Base-by-base conservation (phyloP, 2,329 filamentous ascomycete species). In the Capronia epimyces region DNA sequence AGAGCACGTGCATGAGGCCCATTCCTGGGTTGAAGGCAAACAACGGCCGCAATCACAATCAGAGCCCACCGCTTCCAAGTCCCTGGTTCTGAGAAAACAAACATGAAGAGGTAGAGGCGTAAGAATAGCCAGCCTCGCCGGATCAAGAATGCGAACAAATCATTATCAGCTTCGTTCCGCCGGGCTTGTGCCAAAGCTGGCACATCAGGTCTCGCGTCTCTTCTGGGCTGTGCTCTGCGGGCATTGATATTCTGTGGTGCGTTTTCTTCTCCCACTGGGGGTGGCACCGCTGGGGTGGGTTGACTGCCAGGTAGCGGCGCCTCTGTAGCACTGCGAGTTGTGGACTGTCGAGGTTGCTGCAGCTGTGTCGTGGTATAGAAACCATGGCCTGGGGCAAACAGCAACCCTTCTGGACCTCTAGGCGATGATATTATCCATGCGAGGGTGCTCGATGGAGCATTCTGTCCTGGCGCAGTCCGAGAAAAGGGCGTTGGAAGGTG, bases 81-180 rank as follows among this genome's bases (percentile, higher is more conserved):
- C 4, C 70, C 70, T n/a, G 71, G 67, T 18, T 72, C 71, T 22
- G 75, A 75, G 52, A 82, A 73, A 60, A 83, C 73, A 62, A 80
- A 82, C 48, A 76, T 73, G 60, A 83, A 80, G 51, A 78, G 74
- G 50, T 78, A 75, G 16, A 83, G 64, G 8, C 80, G 75, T 43
- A 81, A 66, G 20, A 82, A 72, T 2, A 82, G 71, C 81, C 81
- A 84, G 20, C 76, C 57, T 21, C 76, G 73, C 41, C 68, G 53
- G 15, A 72, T 54, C 39, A 71, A 63, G 40, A 73, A 69, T 2
- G 63, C 67, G 22, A 77, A 57, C 7, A 71, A 61, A 24, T 66
- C 64, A 13, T 68, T 54, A 27, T 58, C 56, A 22, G 58, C 49
- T 21, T 46, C 49, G 27, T 52, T 57, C 25, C 48, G 45, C 16